Evolutionary conservation across 129 eudicot genomes (phyloP).

Genomic region (Gnaphalium uliginosum): DNA sequence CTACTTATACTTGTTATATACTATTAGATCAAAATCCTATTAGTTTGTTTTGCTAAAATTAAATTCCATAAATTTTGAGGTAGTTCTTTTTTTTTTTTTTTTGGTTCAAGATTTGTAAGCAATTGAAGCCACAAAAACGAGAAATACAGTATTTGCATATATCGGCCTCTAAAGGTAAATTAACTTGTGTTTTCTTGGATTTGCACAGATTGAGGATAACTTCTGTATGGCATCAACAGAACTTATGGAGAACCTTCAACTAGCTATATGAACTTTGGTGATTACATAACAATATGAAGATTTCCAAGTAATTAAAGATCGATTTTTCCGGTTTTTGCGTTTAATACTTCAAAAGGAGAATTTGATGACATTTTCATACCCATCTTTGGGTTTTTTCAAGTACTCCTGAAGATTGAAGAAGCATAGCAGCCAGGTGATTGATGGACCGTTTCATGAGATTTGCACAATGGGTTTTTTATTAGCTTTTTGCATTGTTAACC

Average conservation of each 20-base stretch:
- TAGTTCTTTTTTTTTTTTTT: neutral
- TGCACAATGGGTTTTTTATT: conserved; percentile 5
- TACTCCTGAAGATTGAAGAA: conserved; percentile 27
- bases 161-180: neutral
- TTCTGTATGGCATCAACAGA: conserved; percentile 34
- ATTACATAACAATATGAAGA: neutral
- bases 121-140: no score
- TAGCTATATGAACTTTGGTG: conserved; percentile 17
- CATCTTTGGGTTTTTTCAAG: conserved; percentile 25
- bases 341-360: conserved; percentile 16
- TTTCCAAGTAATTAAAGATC: neutral
- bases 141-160: no score
- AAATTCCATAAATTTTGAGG: neutral
- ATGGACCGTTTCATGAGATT: conserved; percentile 4
- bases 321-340: neutral
- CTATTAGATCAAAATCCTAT: no score
- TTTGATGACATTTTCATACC: conserved; percentile 1
- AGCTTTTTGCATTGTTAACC: conserved; percentile 18
- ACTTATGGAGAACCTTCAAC: conserved; percentile 25
- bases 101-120: no score
- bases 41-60: neutral
- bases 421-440: neutral
- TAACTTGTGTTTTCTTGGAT: neutral
- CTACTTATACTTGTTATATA: neutral
- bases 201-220: conserved; percentile 34